Evolutionary conservation across 2,329 filamentous ascomycete species (phyloP).

Genomic region (Cytospora chrysosperma): DNA sequence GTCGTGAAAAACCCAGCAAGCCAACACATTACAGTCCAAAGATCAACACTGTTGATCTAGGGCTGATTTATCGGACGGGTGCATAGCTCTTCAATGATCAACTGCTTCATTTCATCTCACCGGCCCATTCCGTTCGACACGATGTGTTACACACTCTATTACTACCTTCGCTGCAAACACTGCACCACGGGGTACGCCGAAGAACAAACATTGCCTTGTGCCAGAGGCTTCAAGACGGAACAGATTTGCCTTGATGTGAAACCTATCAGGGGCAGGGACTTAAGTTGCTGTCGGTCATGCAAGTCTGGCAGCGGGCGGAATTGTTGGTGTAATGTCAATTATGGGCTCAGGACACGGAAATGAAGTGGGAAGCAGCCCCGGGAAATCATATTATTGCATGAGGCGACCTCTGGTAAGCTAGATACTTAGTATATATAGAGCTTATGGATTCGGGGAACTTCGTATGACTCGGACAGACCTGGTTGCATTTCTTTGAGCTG

Average conservation of each 20-base stretch:
- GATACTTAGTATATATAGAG: neutral
- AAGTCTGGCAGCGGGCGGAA: conserved; percentile 19
- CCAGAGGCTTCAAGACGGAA: neutral
- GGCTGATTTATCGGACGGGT: neutral
- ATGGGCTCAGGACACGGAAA: conserved; percentile 11
- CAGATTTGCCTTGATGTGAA: neutral
- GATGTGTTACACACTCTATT: conserved; percentile 16
- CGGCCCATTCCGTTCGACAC: neutral
- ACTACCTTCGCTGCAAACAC: conserved; percentile 17
- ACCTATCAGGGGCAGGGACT: neutral
- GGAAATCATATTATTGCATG: neutral
- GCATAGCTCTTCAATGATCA: neutral
- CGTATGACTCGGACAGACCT: too few relatives aligned
- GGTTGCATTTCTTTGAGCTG: too few relatives aligned
- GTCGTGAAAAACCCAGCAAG: too few relatives aligned
- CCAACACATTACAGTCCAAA: neutral
- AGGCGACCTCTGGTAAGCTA: neutral
- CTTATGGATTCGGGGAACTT: too few relatives aligned
- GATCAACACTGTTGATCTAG: neutral
- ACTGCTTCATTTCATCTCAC: neutral
- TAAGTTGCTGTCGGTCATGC: conserved; percentile 12
- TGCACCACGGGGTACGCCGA: conserved; percentile 1
- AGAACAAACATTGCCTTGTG: conserved; percentile 4
- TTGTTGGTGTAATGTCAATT: conserved; percentile 16
- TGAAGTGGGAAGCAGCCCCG: neutral